Percentiles rank a stretch among this genome's conserved stretches.
These are phyloP conservation scores for Chaetomium strumarium DNA, from an alignment of 2,329 filamentous ascomycete species.

Conservation along the genomic window DNA sequence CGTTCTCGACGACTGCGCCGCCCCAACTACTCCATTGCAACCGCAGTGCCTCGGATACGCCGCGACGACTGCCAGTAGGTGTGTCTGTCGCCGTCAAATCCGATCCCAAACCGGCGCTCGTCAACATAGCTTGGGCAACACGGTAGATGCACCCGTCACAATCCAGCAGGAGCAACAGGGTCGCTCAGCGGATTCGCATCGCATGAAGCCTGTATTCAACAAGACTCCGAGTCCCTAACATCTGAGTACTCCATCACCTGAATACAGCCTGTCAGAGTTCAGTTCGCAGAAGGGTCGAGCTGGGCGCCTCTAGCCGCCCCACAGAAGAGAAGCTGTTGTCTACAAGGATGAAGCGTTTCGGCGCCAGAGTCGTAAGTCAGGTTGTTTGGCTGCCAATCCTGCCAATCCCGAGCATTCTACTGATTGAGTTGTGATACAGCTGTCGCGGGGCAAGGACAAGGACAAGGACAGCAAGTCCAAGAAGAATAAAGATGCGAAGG, in stretches of 20 bases:
- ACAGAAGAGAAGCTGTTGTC: constrained; percentile 27
- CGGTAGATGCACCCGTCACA: constrained; percentile 7
- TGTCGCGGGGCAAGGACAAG: constrained; percentile 82
- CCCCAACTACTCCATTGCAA: constrained; percentile 9
- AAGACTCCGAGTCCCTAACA: not conserved
- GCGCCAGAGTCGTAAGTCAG: constrained; percentile 86
- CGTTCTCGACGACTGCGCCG: constrained; percentile 17
- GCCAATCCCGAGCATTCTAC: not conserved
- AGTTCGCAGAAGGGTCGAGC: constrained; percentile 22
- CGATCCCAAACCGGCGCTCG: not conserved
- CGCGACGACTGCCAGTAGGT: not conserved
- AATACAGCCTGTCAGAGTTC: constrained; percentile 9
- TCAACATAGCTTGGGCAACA: constrained; percentile 5
- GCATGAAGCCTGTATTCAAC: constrained; percentile 9
- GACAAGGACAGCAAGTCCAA: constrained; percentile 84
- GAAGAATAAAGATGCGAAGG: constrained; percentile 66
- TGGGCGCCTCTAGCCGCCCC: constrained; percentile 27
- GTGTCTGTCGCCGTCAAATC: constrained; percentile 3
- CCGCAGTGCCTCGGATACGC: constrained; percentile 13
- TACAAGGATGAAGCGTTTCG: constrained; percentile 89
- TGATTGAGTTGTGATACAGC: constrained; percentile 45
- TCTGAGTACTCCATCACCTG: not conserved
- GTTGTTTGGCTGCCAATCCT: not conserved
- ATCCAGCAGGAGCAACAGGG: constrained; percentile 3
- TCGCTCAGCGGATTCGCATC: constrained; percentile 5